phyloP scores from a whole-genome alignment of 2,329 filamentous ascomycete genomes.

The Fusarium chlamydosporum region DNA sequence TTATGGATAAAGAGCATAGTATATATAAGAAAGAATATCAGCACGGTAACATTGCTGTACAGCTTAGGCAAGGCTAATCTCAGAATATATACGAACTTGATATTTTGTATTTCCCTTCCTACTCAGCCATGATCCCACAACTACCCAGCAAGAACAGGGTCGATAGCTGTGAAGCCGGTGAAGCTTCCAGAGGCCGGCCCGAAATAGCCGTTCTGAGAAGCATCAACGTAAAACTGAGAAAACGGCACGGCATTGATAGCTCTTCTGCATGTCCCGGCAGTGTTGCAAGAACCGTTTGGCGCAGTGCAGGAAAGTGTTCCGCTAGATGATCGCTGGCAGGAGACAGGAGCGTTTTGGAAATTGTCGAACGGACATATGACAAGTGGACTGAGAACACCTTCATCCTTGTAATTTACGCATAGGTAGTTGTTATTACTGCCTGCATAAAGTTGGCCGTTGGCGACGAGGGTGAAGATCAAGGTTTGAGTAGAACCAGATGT shows the following conservation, averaged over 20 bases:
- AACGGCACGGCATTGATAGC: rapidly evolving
- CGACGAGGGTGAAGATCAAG: conserved; percentile 5
- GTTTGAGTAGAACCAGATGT: conserved; percentile 9
- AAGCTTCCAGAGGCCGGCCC: neutral
- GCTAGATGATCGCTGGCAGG: neutral
- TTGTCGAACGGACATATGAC: conserved; percentile 8
- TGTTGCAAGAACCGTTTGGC: rapidly evolving
- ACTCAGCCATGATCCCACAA: neutral
- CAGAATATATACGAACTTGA: no score
- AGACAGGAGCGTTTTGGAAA: neutral
- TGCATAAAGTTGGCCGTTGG: neutral
- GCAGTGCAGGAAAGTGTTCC: conserved; percentile 5
- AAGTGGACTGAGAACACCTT: neutral
- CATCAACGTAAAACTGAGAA: conserved; percentile 19
- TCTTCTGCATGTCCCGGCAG: rapidly evolving
- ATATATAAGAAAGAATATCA: no score
- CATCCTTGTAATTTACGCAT: neutral
- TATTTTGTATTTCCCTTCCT: no score
- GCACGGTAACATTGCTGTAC: no score
- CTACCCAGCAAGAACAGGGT: neutral
- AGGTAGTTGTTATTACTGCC: conserved; percentile 13
- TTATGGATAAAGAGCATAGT: no score
- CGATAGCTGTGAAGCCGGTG: neutral
- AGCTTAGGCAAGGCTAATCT: no score
- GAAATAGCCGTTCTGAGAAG: neutral